A percentile compares a stretch with the other conserved stretches of the same genome.
phyloP scores from a whole-genome alignment of 805 yeast genomes.

The Ogataea nonfermentans region DNA sequence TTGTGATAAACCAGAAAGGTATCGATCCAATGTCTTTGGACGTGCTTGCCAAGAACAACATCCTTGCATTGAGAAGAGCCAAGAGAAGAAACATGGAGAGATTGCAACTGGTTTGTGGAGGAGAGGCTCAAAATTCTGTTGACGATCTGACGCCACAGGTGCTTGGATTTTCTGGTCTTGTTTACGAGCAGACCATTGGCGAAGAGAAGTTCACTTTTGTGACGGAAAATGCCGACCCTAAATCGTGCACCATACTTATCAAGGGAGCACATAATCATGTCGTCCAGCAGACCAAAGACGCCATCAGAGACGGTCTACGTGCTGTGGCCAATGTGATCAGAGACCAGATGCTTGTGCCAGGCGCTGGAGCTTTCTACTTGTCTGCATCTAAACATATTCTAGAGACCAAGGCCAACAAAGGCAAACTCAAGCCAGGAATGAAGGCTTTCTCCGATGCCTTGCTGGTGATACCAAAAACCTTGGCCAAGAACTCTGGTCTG shows the following conservation, averaged over 20 bases:
- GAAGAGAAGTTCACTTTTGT: slow-evolving; percentile 97
- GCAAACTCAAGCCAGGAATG: slow-evolving; percentile 86
- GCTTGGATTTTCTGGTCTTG: slow-evolving; percentile 86
- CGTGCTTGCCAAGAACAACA: slow-evolving; percentile 86
- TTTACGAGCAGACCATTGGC: slow-evolving; percentile 89
- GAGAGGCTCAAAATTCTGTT: slow-evolving; percentile 95
- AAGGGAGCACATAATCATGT: slow-evolving; percentile 91
- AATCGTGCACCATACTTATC: slow-evolving; percentile 85
- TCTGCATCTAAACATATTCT: slow-evolving; percentile 71
- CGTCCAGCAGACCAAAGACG: slow-evolving; percentile 91
- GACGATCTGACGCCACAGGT: slow-evolving; percentile 82
- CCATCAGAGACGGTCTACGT: slow-evolving; percentile 94
- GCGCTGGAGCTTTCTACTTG: slow-evolving; percentile 95
- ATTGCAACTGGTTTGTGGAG: slow-evolving; percentile 92
- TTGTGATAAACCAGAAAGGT: slow-evolving; percentile 96
- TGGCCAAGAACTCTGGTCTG: slow-evolving; percentile 88
- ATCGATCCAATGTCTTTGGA: slow-evolving; percentile 98
- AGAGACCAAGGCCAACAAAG: slow-evolving; percentile 61
- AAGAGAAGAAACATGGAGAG: slow-evolving; percentile 99
- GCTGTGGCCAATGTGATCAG: slow-evolving; percentile 89
- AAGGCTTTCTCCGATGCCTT: slow-evolving; percentile 93
- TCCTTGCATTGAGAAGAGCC: slow-evolving; percentile 94
- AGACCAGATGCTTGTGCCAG: slow-evolving; percentile 86
- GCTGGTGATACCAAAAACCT: slow-evolving; percentile 87
- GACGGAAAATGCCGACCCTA: slow-evolving; percentile 86